Conservation (phyloP, 495 filamentous ascomycete genomes). For the Niebla homalea region DNA sequence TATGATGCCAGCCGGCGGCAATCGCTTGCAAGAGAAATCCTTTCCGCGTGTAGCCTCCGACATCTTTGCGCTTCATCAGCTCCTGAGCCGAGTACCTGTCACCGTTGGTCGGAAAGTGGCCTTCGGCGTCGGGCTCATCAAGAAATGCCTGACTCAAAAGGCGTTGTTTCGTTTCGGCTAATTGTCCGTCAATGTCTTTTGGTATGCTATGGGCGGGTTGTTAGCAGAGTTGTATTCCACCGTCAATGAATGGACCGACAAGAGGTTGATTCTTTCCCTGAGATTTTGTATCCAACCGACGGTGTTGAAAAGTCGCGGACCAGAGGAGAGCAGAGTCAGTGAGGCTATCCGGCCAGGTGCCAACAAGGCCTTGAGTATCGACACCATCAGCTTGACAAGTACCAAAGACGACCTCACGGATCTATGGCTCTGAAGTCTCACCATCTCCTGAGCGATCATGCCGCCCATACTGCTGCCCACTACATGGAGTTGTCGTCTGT, state of each 20-base stretch:
- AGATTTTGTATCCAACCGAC: constrained; percentile 51
- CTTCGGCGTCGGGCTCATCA: constrained; percentile 42
- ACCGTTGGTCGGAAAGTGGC: constrained; percentile 56
- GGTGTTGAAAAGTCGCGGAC: constrained; percentile 53
- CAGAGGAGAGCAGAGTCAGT: constrained; percentile 59
- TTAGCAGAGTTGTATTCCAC: background rate
- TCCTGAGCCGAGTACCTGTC: constrained; percentile 70
- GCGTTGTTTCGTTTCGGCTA: constrained; percentile 39
- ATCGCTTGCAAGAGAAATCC: constrained; percentile 67
- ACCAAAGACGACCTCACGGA: background rate
- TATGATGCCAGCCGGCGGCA: constrained; percentile 69
- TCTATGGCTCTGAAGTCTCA: too few relatives aligned
- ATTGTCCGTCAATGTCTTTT: constrained; percentile 45
- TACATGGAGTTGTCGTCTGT: constrained; percentile 46
- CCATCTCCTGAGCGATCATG: constrained; percentile 80
- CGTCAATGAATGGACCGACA: constrained; percentile 5
- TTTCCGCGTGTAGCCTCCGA: constrained; percentile 39
- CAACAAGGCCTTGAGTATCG: constrained; percentile 32
- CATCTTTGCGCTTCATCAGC: constrained; percentile 47
- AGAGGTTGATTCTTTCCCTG: constrained; percentile 48
- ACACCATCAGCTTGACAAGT: too few relatives aligned
- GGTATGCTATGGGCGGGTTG: constrained; percentile 37
- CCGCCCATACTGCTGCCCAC: constrained; percentile 68
- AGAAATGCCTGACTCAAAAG: constrained; percentile 53
- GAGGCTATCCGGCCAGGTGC: constrained; percentile 50